phyloP scores from a whole-genome alignment of 441 rosid species.

The Biscutella laevigata region DNA sequence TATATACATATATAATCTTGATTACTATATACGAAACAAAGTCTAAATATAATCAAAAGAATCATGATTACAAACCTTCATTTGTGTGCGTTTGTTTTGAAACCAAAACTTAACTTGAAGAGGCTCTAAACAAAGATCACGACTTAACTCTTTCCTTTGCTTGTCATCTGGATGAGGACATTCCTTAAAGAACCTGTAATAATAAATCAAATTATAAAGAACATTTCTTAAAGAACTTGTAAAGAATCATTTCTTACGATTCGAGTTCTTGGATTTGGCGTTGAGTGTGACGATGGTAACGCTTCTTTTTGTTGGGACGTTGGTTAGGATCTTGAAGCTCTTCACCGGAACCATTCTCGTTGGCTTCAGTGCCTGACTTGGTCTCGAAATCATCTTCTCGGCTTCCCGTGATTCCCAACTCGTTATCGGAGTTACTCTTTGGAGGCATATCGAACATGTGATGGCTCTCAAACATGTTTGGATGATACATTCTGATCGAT shows the following conservation, averaged over 20 bases:
- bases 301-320: conserved; percentile 66
- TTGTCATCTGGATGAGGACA: conserved; percentile 97
- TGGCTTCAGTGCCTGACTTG: conserved; percentile 63
- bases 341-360: conserved; percentile 55
- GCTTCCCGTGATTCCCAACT: conserved; percentile 38
- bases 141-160: conserved; percentile 83
- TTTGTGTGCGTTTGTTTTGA: conserved; percentile 97
- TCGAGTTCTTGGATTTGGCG: conserved; percentile 93
- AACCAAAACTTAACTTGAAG: conserved; percentile 97
- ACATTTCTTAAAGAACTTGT: background rate
- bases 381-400: conserved; percentile 72
- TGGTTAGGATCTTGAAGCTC: conserved; percentile 69
- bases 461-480: conserved; percentile 65
- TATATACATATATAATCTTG: background rate
- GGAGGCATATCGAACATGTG: conserved; percentile 59
- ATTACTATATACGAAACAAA: too few relatives aligned
- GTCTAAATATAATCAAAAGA: too few relatives aligned
- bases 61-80: conserved; percentile 83
- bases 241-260: conserved; percentile 39
- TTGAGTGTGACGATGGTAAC: conserved; percentile 94
- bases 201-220: background rate
- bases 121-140: conserved; percentile 72
- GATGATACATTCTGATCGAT: conserved; percentile 45
- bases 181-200: conserved; percentile 73
- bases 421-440: conserved; percentile 53